Evolutionary conservation across 225 moss, liverwort and hornwort genomes (phyloP).

Genomic region (Anthoceros angustus): DNA sequence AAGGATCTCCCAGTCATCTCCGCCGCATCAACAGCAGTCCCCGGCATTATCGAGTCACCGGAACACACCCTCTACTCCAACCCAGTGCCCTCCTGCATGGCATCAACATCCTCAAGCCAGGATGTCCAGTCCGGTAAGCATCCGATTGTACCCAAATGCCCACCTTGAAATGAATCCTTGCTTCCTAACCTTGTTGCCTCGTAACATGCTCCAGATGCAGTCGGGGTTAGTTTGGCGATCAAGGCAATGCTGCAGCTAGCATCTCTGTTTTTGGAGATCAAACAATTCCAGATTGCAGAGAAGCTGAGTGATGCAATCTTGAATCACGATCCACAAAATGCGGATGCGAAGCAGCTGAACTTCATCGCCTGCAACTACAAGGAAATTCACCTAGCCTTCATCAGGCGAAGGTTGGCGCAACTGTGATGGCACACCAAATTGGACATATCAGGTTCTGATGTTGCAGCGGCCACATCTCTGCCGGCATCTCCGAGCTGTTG

Average conservation of each 20-base stretch:
- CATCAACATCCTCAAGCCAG: not conserved
- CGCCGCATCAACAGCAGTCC: not conserved
- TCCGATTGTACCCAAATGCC: not conserved
- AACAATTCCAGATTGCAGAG: constrained; percentile 11
- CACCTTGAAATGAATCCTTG: not conserved
- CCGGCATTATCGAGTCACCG: not conserved
- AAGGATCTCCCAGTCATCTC: not conserved
- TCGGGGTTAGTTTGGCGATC: constrained; percentile 5
- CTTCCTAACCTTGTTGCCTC: not conserved
- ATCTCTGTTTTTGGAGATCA: not conserved
- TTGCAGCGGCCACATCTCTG: not conserved
- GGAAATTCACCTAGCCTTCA: too few species aligned
- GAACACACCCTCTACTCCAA: not conserved
- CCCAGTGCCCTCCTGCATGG: not conserved
- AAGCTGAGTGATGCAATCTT: constrained; percentile 24
- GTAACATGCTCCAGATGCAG: not conserved
- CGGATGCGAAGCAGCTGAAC: constrained; percentile 12
- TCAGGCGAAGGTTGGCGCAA: too few species aligned
- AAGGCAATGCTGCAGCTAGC: constrained; percentile 25
- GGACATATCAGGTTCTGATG: too few species aligned
- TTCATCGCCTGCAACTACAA: not conserved
- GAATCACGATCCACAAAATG: constrained; percentile 7
- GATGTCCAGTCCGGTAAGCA: not conserved
- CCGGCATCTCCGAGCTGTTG: too few species aligned
- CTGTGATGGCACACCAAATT: too few species aligned